Base-by-base conservation (phyloP, 345 rosid species). In the Fremontodendron californicum region DNA sequence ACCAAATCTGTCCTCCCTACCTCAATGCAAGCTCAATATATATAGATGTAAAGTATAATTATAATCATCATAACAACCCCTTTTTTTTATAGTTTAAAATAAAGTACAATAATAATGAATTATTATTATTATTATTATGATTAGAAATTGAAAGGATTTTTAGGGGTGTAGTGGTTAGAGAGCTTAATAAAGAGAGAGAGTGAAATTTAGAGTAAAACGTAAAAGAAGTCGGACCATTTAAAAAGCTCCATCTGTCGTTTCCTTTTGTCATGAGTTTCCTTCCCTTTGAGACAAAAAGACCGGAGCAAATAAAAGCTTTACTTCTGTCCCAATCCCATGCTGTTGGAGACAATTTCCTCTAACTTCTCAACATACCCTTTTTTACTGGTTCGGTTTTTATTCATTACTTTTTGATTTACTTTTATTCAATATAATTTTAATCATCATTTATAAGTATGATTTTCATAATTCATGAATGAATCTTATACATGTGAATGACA, bases 241-340 rank as follows among this genome's bases (percentile, higher is more conserved):
- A 66, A 78, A 77, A 79, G 73, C 80, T 87, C 87, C 91, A 89
- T 62, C 78, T 88, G 89, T 78, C 84, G 75, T 75, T 57, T 71
- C 70, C 7, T 57, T 60, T 64, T 23, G 75, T 31, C 46, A 75
- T 23, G 43, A 66, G 64, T 81, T 81, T 71, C 64, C 83, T 84
- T 81, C 0, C 27, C 25, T 58, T 25, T 25, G 18, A 11, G 33
- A 11, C 63, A 27, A 58, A 12, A 58, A 58, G 33, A 25, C 27
- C 60, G 12, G 8, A 21, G 27, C 60, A 10, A 9, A 25, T 7
- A 27, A 27, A 62, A 57, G 62, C 73, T 64, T 18, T n/a, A 3
- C 75, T 75, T 75, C 51, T 74, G 13, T 31, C 16, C 48, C 13
- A n/a, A 37, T 74, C 49, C 66, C 66, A 71, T 19, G 27, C 62